A percentile compares a stretch with the other conserved stretches of the same genome.
Evolutionary conservation across 805 yeast species (phyloP).

Genomic region (Kurtzmaniella cleridarum): DNA sequence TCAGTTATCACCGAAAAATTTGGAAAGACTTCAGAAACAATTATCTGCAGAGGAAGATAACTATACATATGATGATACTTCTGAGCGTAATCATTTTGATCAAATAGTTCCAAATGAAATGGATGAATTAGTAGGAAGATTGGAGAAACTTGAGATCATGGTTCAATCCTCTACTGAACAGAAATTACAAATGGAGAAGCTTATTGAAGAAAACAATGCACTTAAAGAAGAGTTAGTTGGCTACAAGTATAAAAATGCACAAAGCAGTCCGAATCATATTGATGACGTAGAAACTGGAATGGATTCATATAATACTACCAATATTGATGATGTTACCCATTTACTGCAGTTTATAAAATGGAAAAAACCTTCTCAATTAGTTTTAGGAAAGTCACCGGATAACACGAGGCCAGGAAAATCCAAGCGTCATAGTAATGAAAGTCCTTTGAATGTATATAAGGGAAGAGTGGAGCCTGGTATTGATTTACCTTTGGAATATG

Average conservation of each 20-base stretch:
- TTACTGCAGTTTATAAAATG: slow-evolving; percentile 24
- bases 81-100: slow-evolving; percentile 5
- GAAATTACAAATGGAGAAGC: neutral
- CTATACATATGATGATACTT: slow-evolving; percentile 29
- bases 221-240: too few relatives aligned
- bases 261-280: slow-evolving; percentile 10
- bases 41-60: slow-evolving; percentile 10
- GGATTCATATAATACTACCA: slow-evolving; percentile 13
- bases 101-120: too few relatives aligned
- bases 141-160: slow-evolving; percentile 10
- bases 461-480: slow-evolving; percentile 33
- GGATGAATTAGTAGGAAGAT: neutral
- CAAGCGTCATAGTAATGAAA: too few relatives aligned
- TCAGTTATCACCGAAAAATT: slow-evolving; percentile 2
- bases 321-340: slow-evolving; percentile 9
- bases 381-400: slow-evolving; percentile 13
- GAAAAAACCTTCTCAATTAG: slow-evolving; percentile 35
- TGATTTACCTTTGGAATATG: slow-evolving; percentile 28
- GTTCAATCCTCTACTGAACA: slow-evolving; percentile 9
- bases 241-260: too few relatives aligned
- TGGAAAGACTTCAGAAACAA: neutral
- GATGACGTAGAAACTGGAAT: slow-evolving; percentile 12
- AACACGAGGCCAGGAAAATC: neutral
- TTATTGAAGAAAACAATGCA: too few relatives aligned
- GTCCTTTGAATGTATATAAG: slow-evolving; percentile 2